Evolutionary conservation across 2,329 filamentous ascomycete genomes (phyloP).

Genomic region (Paramyrothecium roridum): DNA sequence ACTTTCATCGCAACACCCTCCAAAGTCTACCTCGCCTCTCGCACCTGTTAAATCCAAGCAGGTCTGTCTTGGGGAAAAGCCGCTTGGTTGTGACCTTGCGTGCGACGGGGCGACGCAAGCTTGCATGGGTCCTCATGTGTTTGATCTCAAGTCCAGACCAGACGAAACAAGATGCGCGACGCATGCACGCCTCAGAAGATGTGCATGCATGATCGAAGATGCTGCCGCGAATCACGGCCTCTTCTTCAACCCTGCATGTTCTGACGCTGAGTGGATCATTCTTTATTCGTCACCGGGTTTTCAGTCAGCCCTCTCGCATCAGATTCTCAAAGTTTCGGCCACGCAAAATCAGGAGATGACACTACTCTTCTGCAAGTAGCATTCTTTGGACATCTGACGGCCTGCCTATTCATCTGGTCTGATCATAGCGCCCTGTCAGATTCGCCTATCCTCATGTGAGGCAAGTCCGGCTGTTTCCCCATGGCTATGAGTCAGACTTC

Average conservation of each 20-base stretch:
- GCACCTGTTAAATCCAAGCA: no score
- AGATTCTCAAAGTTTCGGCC: no score
- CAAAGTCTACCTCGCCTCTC: background rate
- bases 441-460: background rate
- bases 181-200: background rate
- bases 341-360: no score
- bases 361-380: background rate
- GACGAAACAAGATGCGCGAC: background rate
- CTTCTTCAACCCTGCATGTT: background rate
- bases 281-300: background rate
- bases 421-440: background rate
- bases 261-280: background rate
- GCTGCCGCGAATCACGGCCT: background rate
- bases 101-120: background rate
- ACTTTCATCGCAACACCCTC: background rate
- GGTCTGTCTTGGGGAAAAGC: background rate
- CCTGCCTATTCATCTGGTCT: background rate
- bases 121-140: background rate
- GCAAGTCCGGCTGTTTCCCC: background rate
- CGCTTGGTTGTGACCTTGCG: background rate
- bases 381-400: background rate
- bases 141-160: background rate
- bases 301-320: no score
- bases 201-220: background rate
- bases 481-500: background rate